Evolutionary conservation across 2,329 filamentous ascomycete species (phyloP), one percentile per base, ranked within the genome.

Genomic region (Apiospora arundinis): DNA sequence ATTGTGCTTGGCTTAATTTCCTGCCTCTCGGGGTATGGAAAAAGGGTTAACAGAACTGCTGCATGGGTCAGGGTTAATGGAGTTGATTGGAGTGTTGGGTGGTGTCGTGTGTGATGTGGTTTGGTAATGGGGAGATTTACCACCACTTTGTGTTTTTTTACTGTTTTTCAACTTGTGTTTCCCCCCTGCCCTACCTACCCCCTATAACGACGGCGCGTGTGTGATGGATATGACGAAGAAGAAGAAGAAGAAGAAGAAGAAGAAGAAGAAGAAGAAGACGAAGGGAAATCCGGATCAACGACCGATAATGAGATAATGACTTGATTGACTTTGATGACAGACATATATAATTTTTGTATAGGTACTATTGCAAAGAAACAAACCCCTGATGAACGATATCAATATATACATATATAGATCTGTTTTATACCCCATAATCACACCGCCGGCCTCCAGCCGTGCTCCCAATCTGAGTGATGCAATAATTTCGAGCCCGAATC

Each of bases 331-430:
- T 63, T 63, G 9, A 63, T 21, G 56, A 63, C 56, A 63, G 28
- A 40, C 56, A 63, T 60, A 60, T 63, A 63, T 63, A 63, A 63
- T 63, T 63, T 32, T 40, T 63, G 56, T 63, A 63, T 40, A 45
- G 42, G 42, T 45, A 63, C 56, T 63, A 8, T 32, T 63, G 52
- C 52, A 28, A 56, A 63, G 9, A 44, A 44, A 44, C 14, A 6
- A 28, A 60, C 7, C 8, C 56, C 56, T 40, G 56, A 40, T 40
- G 56, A 40, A 63, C 32, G n/a, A 21, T 48, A 45, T 45, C 14
- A 37, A 37, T 7, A 37, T 45, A 60, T 60, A 56, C 14, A 63
- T 63, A 40, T n/a, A 63, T 63, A 63, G 32, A 63, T 63, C 28
- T 63, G 32, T 40, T 40, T 40, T 63, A 45, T 18, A 45, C 42